Evolutionary conservation across 2,329 filamentous ascomycete species (phyloP).

Genomic region (Cytospora leucostoma): DNA sequence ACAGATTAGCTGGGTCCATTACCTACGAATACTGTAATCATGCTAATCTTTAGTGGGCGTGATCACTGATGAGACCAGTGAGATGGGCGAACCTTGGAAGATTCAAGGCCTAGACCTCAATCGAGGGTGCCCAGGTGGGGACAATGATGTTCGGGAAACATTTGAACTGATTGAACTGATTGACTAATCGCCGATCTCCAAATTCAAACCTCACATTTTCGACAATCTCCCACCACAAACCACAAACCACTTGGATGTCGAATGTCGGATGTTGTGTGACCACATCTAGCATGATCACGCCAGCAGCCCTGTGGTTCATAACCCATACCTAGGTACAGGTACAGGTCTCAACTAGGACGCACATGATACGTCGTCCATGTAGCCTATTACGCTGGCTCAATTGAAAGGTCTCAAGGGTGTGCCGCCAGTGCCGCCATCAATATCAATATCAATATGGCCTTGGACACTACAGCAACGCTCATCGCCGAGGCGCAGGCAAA

Average conservation of each 20-base stretch:
- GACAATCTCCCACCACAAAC: constrained; percentile 16
- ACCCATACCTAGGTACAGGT: constrained; percentile 5
- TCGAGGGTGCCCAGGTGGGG: background rate
- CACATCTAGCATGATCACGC: constrained; percentile 13
- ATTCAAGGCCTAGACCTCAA: background rate
- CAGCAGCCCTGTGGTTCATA: constrained; percentile 1
- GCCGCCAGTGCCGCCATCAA: background rate
- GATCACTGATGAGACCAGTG: background rate
- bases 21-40: background rate
- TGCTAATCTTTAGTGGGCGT: constrained; percentile 1
- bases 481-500: constrained; percentile 54
- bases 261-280: constrained; percentile 7
- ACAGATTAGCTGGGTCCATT: constrained; percentile 2
- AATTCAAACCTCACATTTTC: constrained; percentile 20
- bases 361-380: constrained; percentile 4
- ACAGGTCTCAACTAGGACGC: constrained; percentile 1
- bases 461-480: constrained; percentile 39
- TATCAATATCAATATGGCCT: constrained; percentile 9
- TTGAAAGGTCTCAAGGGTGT: constrained; percentile 13
- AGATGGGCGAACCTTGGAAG: background rate
- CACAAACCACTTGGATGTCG: too few relatives aligned
- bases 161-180: background rate
- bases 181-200: background rate
- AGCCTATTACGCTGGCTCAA: background rate
- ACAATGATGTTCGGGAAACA: background rate